A percentile compares a stretch with the other conserved stretches of the same genome.
phyloP scores from a whole-genome alignment of 139 green algal genomes.

The Diplosphaera chodatii region DNA sequence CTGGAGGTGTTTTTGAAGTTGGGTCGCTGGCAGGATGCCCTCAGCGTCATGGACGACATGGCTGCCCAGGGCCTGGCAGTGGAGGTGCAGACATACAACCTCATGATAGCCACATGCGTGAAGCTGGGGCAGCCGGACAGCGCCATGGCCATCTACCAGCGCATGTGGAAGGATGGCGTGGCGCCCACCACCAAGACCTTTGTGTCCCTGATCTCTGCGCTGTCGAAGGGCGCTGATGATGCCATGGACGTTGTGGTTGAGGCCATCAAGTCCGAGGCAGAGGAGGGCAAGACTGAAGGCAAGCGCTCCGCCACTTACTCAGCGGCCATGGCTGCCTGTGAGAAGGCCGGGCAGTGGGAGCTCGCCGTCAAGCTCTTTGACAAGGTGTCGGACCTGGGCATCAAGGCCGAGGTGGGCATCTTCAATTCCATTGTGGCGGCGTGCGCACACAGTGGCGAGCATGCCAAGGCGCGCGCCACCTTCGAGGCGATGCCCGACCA shows the following conservation, averaged over 20 bases:
- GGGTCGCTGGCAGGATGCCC: conserved; percentile 41
- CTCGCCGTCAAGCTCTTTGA: conserved; percentile 44
- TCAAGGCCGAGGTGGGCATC: conserved; percentile 2
- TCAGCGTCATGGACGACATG: conserved; percentile 41
- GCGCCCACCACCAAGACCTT: conserved; percentile 64
- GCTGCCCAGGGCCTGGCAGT: conserved; percentile 21
- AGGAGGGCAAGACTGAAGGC: too few relatives aligned
- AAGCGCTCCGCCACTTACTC: conserved; percentile 58
- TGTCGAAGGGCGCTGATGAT: conserved; percentile 50
- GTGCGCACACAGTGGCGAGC: conserved; percentile 21
- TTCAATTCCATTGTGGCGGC: conserved; percentile 28
- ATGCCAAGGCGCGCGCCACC: conserved; percentile 14
- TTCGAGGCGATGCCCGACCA: conserved; percentile 34
- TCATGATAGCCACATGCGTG: conserved; percentile 41
- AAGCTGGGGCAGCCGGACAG: conserved; percentile 35
- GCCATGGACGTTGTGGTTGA: conserved; percentile 42
- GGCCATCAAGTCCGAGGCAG: background rate
- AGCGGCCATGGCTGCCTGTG: conserved; percentile 47
- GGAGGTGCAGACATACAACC: conserved; percentile 47
- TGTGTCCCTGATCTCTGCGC: conserved; percentile 62
- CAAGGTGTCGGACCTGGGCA: conserved; percentile 15
- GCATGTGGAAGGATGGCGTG: conserved; percentile 43
- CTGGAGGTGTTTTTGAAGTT: conserved; percentile 46
- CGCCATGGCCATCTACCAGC: conserved; percentile 31
- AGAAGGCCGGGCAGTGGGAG: conserved; percentile 53